Evolutionary conservation across 306 rosid species (phyloP), one percentile per base, ranked within the genome.

Genomic region (Vigna trinervia): DNA sequence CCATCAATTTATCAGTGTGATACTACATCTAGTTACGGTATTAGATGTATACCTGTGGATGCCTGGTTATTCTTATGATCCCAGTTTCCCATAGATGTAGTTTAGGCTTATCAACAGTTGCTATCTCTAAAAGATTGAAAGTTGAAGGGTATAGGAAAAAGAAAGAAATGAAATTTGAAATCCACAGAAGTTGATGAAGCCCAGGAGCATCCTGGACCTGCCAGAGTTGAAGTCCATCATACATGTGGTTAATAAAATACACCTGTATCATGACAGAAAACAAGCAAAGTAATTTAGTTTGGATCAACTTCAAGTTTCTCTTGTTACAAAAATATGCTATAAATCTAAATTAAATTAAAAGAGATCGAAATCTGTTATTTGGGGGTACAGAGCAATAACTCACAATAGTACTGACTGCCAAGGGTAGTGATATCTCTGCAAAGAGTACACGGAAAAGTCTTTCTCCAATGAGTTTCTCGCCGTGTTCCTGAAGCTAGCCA

Each of bases 101-200:
- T 82, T 95, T 90, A 63, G 98, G 98, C 88, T 95, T 95, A 86
- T 95, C 98, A 73, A 95, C 96, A 19, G 98, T 97, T 1, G 98
- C 97, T 26, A 95, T 96, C 83, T 95, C 98, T 69, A 95, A 74
- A 59, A 95, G 93, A 86, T 95, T 95, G 77, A 95, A 95, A 45
- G 98, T 95, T 5, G 98, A 92, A 28, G 98, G 98, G 74, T 95
- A 95, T 32, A 95, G 85, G 73, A 95, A 87, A 79, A 90, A 45
- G 90, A 95, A 95, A 15, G 97, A 92, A 79, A 92, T 39, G 78
- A 95, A 92, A 57, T 86, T 83, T 71, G 96, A 87, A 28, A 95
- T 71, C 98, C 98, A 95, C 91, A 92, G 81, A 7, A 90, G 52
- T 79, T 90, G 88, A 84, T 92, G 98, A 61, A 92, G 8, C 26